These are phyloP conservation scores for Solanum corneliomulleri DNA, from an alignment of 257 asterid genomes.

Conservation along the genomic window DNA sequence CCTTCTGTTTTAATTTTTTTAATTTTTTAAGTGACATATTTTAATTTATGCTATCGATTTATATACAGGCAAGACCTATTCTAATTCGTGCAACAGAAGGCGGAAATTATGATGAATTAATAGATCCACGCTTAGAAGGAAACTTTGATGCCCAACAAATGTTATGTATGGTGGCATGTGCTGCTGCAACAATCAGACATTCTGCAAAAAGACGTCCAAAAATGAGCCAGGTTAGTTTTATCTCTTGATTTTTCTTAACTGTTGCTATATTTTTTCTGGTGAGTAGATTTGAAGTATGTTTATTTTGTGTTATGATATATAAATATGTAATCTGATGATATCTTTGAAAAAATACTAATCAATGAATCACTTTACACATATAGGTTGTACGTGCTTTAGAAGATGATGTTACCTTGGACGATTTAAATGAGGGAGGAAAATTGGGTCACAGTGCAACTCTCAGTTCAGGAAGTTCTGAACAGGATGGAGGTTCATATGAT, in stretches of 20 bases:
- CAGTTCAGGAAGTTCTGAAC: slow-evolving; percentile 42
- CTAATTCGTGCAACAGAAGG: slow-evolving; percentile 32
- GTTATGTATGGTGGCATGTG: slow-evolving; percentile 67
- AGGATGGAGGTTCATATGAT: slow-evolving; percentile 16
- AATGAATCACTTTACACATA: neutral
- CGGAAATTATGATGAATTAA: slow-evolving; percentile 55
- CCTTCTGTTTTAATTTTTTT: neutral
- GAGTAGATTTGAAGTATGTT: neutral
- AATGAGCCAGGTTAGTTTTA: slow-evolving; percentile 66
- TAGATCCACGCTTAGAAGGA: slow-evolving; percentile 48
- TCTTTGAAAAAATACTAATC: neutral
- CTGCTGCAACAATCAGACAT: slow-evolving; percentile 60
- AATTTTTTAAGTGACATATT: neutral
- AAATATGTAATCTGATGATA: neutral
- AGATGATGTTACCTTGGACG: slow-evolving; percentile 67
- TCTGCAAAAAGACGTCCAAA: slow-evolving; percentile 83
- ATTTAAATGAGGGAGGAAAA: slow-evolving; percentile 34
- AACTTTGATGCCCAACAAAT: slow-evolving; percentile 61
- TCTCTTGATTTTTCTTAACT: neutral
- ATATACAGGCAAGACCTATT: slow-evolving; percentile 65
- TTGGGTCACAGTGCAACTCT: slow-evolving; percentile 18
- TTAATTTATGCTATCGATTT: neutral
- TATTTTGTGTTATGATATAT: neutral
- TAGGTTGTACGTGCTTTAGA: slow-evolving; percentile 80
- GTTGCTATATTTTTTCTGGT: neutral